These are phyloP conservation scores for Exophiala xenobiotica DNA, from an alignment of 2,329 filamentous ascomycete genomes.

Conservation along the genomic window DNA sequence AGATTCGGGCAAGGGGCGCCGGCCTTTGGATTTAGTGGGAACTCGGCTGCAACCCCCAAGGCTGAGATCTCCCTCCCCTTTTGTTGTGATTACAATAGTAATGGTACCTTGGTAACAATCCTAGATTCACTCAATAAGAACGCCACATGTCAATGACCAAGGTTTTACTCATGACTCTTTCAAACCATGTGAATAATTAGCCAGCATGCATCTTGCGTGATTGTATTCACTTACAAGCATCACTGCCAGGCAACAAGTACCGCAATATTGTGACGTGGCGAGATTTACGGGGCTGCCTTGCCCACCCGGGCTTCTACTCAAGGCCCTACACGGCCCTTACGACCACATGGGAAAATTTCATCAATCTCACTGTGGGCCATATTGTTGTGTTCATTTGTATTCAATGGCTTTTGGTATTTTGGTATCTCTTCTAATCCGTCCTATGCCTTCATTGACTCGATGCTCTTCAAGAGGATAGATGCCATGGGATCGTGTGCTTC, in stretches of 20 bases:
- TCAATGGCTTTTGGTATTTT: not conserved
- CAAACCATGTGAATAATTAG: too few species aligned
- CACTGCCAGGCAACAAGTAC: constrained; percentile 7
- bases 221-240: not conserved
- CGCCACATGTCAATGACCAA: not conserved
- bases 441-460: not conserved
- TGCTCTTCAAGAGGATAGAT: not conserved
- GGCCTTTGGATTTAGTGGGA: not conserved
- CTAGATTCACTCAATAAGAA: too few species aligned
- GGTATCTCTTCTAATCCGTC: not conserved
- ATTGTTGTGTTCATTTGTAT: constrained; percentile 7
- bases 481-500: not conserved
- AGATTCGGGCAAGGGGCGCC: constrained; percentile 18
- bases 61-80: constrained; percentile 17
- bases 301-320: not conserved
- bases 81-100: not conserved
- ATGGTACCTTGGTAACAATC: not conserved
- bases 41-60: constrained; percentile 14
- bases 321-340: not conserved
- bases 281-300: constrained; percentile 6
- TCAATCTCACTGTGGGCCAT: too few species aligned
- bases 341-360: not conserved
- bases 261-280: constrained; percentile 6
- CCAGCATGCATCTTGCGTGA: too few species aligned
- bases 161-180: not conserved